Percentiles rank a stretch among this genome's conserved stretches.
phyloP scores from a whole-genome alignment of 2,329 filamentous ascomycete genomes.

The Phyllosticta citribraziliensis region DNA sequence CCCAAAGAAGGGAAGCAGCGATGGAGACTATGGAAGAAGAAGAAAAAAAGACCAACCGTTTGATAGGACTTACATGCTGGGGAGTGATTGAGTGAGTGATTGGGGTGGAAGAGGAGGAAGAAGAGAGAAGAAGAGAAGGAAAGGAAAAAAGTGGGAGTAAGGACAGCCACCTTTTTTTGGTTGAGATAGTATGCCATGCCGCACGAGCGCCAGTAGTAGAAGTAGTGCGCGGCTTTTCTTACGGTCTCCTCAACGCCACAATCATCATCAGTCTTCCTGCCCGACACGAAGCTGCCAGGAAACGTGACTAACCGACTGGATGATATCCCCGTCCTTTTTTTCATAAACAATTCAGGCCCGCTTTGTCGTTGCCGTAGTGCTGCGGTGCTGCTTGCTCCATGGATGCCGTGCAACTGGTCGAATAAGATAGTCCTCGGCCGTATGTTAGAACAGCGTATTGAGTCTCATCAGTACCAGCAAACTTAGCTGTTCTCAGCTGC shows the following conservation, averaged over 20 bases:
- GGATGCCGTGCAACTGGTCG: slow-evolving; percentile 1
- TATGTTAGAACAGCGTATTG: slow-evolving; percentile 9
- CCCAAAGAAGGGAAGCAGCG: background rate
- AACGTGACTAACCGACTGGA: slow-evolving; percentile 7
- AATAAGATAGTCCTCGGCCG: slow-evolving; percentile 1
- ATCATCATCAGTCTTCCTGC: slow-evolving; percentile 6
- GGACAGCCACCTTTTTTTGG: background rate
- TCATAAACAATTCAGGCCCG: background rate
- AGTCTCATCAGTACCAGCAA: slow-evolving; percentile 8
- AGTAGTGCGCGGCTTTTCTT: background rate
- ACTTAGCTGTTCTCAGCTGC: slow-evolving; percentile 11
- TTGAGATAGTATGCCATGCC: background rate
- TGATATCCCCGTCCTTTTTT: background rate
- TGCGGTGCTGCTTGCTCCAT: background rate
- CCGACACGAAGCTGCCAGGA: background rate
- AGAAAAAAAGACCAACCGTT: slow-evolving; percentile 9
- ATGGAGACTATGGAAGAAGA: slow-evolving; percentile 1
- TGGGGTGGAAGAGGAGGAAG: background rate
- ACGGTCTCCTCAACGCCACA: background rate
- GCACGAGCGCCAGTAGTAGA: background rate
- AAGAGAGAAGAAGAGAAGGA: background rate
- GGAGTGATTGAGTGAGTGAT: background rate
- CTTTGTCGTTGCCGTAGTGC: background rate
- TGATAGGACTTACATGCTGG: slow-evolving; percentile 10
- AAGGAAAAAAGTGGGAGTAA: background rate